Conservation (phyloP, 1,139 yeast species). For the Yamadazyma triangularis region DNA sequence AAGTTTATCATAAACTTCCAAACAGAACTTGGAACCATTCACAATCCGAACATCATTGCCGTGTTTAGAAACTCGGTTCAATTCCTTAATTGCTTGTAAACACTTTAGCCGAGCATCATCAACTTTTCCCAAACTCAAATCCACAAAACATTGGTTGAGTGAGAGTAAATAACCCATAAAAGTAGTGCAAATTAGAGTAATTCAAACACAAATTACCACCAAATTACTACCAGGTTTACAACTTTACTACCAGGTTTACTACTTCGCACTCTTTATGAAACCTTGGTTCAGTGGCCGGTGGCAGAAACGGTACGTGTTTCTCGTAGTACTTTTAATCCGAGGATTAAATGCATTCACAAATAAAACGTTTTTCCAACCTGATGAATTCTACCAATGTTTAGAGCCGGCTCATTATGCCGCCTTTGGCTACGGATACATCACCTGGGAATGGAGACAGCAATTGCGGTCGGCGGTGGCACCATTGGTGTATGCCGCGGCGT, state of each 20-base stretch:
- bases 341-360: slow-evolving; percentile 60
- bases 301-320: slow-evolving; percentile 3
- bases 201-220: too few species aligned
- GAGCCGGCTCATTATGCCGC: slow-evolving; percentile 84
- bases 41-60: too few species aligned
- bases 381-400: slow-evolving; percentile 87
- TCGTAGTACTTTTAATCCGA: slow-evolving; percentile 27
- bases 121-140: slow-evolving; percentile 21
- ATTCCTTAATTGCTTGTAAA: slow-evolving; percentile 20
- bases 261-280: slow-evolving; percentile 1
- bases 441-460: slow-evolving; percentile 92
- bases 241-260: too few species aligned
- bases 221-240: too few species aligned
- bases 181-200: background rate
- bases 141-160: slow-evolving; percentile 14
- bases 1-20: too few species aligned
- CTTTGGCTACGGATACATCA: slow-evolving; percentile 76
- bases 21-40: too few species aligned
- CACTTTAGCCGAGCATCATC: slow-evolving; percentile 16
- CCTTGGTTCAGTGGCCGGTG: slow-evolving; percentile 1
- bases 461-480: slow-evolving; percentile 83
- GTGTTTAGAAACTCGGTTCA: too few species aligned
- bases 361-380: slow-evolving; percentile 90
- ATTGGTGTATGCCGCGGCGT: slow-evolving; percentile 51
- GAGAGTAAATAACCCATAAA: slow-evolving; percentile 6